Conservation (phyloP, 495 filamentous ascomycete species). For the Geoglossum glabrum region DNA sequence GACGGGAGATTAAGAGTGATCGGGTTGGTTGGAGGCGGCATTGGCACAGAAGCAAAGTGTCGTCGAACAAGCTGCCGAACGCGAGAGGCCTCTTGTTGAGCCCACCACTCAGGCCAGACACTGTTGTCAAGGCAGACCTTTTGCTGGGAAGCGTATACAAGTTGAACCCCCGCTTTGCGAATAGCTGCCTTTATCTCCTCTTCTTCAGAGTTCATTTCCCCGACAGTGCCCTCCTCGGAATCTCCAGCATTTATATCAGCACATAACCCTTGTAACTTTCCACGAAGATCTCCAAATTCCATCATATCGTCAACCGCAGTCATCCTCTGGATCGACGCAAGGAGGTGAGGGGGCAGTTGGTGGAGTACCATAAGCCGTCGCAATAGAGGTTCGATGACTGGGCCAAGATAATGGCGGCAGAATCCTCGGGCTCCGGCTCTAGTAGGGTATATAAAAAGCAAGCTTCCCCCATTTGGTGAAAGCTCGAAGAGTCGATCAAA, state of each 20-base stretch:
- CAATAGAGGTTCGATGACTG: constrained; percentile 45
- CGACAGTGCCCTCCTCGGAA: constrained; percentile 2
- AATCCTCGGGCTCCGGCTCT: constrained; percentile 41
- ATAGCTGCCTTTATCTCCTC: constrained; percentile 6
- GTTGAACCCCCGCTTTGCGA: constrained; percentile 18
- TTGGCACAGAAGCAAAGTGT: constrained; percentile 23
- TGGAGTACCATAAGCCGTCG: constrained; percentile 45
- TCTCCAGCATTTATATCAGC: constrained; percentile 15
- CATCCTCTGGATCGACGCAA: constrained; percentile 35
- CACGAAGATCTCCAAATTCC: constrained; percentile 33
- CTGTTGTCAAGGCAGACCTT: constrained; percentile 32
- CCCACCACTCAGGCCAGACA: constrained; percentile 51
- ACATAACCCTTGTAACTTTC: constrained; percentile 30
- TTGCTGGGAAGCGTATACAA: constrained; percentile 32
- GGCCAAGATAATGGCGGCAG: constrained; percentile 41
- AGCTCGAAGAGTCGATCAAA: constrained; percentile 47
- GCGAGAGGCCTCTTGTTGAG: constrained; percentile 47
- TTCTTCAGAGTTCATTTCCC: not conserved
- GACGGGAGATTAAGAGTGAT: not conserved
- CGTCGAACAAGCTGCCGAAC: constrained; percentile 38
- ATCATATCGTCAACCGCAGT: constrained; percentile 36
- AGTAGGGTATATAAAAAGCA: constrained; percentile 55
- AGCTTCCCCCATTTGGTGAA: constrained; percentile 33
- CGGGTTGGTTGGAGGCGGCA: not conserved
- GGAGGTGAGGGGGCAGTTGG: constrained; percentile 37